Evolutionary conservation across 805 yeast species (phyloP).

Genomic region (Candida gorgasii): DNA sequence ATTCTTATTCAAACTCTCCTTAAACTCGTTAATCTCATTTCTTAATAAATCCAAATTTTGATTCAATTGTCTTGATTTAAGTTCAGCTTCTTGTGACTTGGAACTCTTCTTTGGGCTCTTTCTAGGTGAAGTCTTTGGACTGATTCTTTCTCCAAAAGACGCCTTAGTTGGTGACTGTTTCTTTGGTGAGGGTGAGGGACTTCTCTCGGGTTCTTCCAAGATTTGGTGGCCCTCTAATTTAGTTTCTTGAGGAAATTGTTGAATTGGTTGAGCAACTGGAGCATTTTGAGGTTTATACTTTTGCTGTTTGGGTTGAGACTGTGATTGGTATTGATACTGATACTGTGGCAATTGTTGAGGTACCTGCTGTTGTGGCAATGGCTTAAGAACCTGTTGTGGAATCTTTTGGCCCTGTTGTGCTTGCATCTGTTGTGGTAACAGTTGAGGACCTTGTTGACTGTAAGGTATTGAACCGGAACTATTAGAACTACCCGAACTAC

Average conservation of each 20-base stretch:
- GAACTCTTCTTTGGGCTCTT: slow-evolving; percentile 6
- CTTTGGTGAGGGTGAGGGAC: slow-evolving; percentile 2
- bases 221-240: slow-evolving; percentile 7
- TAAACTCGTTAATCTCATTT: slow-evolving; percentile 45
- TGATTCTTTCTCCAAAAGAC: slow-evolving; percentile 2
- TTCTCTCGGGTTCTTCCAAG: background rate
- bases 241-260: background rate
- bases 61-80: slow-evolving; percentile 37
- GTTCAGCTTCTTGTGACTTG: slow-evolving; percentile 9
- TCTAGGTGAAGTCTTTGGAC: background rate
- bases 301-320: slow-evolving; percentile 3
- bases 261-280: slow-evolving; percentile 6
- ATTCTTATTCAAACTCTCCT: slow-evolving; percentile 36
- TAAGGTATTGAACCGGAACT: background rate
- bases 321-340: slow-evolving; percentile 6
- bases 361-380: background rate
- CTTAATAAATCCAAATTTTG: slow-evolving; percentile 43
- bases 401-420: slow-evolving; percentile 1
- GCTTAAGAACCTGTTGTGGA: background rate
- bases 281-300: slow-evolving; percentile 2
- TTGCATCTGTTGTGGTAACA: background rate
- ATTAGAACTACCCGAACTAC: background rate
- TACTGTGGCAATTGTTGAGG: slow-evolving; percentile 4
- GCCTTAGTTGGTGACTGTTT: background rate
- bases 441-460: background rate